These are phyloP conservation scores for Mucor mucedo DNA, from an alignment of 371 early-diverging fungal genomes.

Conservation along the genomic window DNA sequence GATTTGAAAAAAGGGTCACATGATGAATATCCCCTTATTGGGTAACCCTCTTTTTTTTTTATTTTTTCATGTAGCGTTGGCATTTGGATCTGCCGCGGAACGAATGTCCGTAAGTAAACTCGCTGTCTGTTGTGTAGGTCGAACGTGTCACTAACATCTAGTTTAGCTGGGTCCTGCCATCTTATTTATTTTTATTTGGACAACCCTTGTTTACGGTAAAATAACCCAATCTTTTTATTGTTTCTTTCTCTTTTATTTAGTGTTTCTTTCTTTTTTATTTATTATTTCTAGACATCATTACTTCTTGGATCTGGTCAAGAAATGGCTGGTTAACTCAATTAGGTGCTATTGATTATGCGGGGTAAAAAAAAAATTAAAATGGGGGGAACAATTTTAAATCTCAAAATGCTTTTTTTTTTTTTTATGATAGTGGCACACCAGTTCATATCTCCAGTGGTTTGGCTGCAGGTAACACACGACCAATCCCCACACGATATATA, in stretches of 20 bases:
- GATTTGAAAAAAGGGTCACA: not conserved
- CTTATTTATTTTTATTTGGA: slow-evolving; percentile 84
- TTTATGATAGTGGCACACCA: slow-evolving; percentile 69
- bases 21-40: slow-evolving; percentile 9
- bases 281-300: slow-evolving; percentile 59
- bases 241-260: not conserved
- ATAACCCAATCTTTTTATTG: not conserved
- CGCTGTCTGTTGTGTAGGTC: not conserved
- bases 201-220: slow-evolving; percentile 75
- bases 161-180: slow-evolving; percentile 68
- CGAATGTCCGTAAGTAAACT: slow-evolving; percentile 64
- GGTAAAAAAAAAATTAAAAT: slow-evolving; percentile 18
- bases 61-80: slow-evolving; percentile 58
- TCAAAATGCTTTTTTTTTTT: too few species aligned
- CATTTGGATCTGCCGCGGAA: slow-evolving; percentile 86
- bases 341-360: slow-evolving; percentile 85
- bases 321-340: slow-evolving; percentile 76
- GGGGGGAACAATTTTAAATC: not conserved
- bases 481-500: not conserved
- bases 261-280: not conserved
- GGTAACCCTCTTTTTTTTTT: slow-evolving; percentile 20
- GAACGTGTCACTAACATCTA: slow-evolving; percentile 4
- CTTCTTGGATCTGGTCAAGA: slow-evolving; percentile 82
- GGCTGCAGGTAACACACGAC: slow-evolving; percentile 50
- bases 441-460: slow-evolving; percentile 86